These are phyloP conservation scores for Silene coronaria DNA, from an alignment of 179 eudicot genomes.

Conservation along the genomic window DNA sequence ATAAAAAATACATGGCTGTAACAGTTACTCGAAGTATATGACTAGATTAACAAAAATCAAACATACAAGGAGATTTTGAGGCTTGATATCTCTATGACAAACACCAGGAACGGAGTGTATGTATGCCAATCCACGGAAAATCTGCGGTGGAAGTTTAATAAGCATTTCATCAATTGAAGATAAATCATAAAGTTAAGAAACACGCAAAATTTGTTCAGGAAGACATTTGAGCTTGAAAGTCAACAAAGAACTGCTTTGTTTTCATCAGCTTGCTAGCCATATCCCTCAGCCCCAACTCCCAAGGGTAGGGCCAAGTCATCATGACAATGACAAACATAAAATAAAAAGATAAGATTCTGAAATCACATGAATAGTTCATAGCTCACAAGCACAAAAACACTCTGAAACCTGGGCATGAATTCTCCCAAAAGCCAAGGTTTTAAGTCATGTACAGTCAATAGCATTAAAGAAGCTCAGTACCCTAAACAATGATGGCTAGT, in stretches of 20 bases:
- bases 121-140: constrained; percentile 79
- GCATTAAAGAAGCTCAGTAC: too few relatives aligned
- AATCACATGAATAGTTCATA: neutral
- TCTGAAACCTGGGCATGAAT: neutral
- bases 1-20: neutral
- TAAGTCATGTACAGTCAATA: neutral
- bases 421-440: neutral
- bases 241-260: neutral
- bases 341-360: neutral
- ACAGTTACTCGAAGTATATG: neutral
- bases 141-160: constrained; percentile 30
- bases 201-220: neutral
- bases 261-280: neutral
- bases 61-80: constrained; percentile 76
- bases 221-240: neutral
- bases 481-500: too few relatives aligned
- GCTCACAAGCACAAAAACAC: neutral
- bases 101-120: constrained; percentile 73
- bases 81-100: constrained; percentile 80
- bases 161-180: neutral
- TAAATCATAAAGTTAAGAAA: neutral
- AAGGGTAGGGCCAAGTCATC: neutral
- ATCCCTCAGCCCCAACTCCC: neutral
- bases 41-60: neutral
- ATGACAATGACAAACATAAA: neutral